Evolutionary conservation across 192 early-diverging fungal genomes (phyloP).

Genomic region (Rhizophagus clarus): DNA sequence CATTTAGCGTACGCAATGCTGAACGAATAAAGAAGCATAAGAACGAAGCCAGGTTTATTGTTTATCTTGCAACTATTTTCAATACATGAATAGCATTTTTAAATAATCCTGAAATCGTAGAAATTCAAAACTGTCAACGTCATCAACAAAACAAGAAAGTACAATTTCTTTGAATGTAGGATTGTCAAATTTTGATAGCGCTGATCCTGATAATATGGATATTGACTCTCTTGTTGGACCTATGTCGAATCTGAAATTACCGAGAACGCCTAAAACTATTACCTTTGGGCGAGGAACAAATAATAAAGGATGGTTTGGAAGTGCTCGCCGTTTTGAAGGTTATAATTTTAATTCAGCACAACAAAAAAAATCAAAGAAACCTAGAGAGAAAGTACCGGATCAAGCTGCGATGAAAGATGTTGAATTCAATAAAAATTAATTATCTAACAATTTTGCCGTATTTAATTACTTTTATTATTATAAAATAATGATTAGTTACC

Average conservation of each 20-base stretch:
- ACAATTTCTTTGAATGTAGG: background rate
- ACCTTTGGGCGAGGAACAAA: background rate
- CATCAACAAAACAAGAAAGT: background rate
- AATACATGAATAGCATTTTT: background rate
- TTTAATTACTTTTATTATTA: too few relatives aligned
- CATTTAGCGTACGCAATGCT: conserved; percentile 27
- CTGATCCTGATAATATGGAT: background rate
- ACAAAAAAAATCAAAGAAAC: background rate
- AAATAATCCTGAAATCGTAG: background rate
- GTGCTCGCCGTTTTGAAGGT: background rate
- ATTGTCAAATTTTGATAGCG: background rate
- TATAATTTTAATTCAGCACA: background rate
- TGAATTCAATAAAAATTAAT: background rate
- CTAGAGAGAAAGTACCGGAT: background rate
- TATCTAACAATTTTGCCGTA: background rate
- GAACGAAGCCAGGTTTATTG: background rate
- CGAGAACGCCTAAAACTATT: conserved; percentile 1
- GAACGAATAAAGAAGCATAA: background rate
- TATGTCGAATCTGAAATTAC: conserved; percentile 12
- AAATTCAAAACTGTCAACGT: background rate
- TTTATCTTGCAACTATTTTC: background rate
- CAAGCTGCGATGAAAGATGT: background rate
- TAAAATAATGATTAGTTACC: too few relatives aligned
- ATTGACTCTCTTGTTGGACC: background rate
- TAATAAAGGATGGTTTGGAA: background rate